Base-by-base conservation (phyloP, 768 basidiomycete genomes). In the Fomitopsis serialis region DNA sequence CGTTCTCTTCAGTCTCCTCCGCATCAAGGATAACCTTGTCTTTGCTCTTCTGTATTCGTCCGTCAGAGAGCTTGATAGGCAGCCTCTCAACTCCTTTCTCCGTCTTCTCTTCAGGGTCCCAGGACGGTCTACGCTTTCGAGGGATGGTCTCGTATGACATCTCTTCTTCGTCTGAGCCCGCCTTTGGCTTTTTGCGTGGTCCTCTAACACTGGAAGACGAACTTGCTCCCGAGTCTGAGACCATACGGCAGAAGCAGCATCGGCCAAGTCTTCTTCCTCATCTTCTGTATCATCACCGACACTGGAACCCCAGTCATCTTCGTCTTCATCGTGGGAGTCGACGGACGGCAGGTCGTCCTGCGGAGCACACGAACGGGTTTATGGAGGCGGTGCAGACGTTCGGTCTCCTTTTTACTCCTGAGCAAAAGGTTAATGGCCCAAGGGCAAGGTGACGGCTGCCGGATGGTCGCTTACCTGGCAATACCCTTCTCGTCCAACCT, bases 321-420 rank as follows among this genome's bases (percentile, higher is more conserved):
- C 78, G 24, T 74, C 75, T 37, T 78, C 81, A 50, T 81, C 79
- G 60, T 84, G 75, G 29, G 86, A 87, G 65, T 86, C 72, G 43
- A 92, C 55, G 25, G 85, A 81, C 27, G 88, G 89, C 19, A 92
- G 70, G 69, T 81, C 79, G 63, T 85, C 83, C 44, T 74, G 70
- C 19, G 71, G 64, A 46, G 70, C 67, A 25, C 62, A 45, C 70
- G 73, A 53, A 75, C 60, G 21, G 85, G 82, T 66, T 85, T 91
- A 54, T 78, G 71, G 27, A 89, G 67, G 52, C 76, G 80, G 63
- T 84, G 86, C 54, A 94, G 67, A 49, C 87, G 76, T 50, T 84
- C 76, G 0, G 82, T 89, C 68, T 90, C 92, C 59, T 86, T 89
- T 70, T 91, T 91, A 63, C 89, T 93, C 82, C 90, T 95, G 55